Percentiles rank a stretch among this genome's conserved stretches.
These are phyloP conservation scores for Microdochium paspali DNA, from an alignment of 2,329 filamentous ascomycete genomes.

Conservation along the genomic window DNA sequence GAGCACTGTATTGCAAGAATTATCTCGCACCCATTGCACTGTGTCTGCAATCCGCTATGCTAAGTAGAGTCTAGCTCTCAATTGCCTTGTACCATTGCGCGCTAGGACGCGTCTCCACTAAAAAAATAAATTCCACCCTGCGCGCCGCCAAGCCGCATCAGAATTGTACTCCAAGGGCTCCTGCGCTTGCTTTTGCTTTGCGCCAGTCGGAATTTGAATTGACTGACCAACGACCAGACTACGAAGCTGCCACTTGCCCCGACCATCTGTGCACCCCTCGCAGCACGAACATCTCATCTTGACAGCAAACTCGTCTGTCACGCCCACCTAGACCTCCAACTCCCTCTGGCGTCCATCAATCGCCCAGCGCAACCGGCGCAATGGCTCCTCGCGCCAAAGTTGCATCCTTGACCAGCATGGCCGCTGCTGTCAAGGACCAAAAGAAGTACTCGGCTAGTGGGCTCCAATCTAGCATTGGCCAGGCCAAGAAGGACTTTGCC, in stretches of 20 bases:
- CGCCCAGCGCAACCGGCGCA: slow-evolving; percentile 2
- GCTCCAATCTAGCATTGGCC: slow-evolving; percentile 6
- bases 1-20: too few species aligned
- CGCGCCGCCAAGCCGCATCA: background rate
- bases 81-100: too few species aligned
- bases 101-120: background rate
- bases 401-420: background rate
- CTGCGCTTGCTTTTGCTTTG: background rate
- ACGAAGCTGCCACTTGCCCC: background rate
- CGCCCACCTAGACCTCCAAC: background rate
- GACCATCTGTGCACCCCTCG: background rate
- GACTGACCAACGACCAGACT: background rate
- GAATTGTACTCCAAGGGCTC: background rate
- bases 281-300: background rate
- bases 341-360: background rate
- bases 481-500: slow-evolving; percentile 9
- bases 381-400: slow-evolving; percentile 1
- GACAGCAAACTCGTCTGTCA: background rate
- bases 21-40: too few species aligned
- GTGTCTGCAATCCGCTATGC: slow-evolving; percentile 5
- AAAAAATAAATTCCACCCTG: background rate
- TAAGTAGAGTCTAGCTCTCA: too few species aligned
- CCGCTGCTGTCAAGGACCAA: background rate
- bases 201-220: too few species aligned
- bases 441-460: slow-evolving; percentile 1